Conservation (phyloP, 495 filamentous ascomycete genomes). For the Trichoderma orchidacearum region DNA sequence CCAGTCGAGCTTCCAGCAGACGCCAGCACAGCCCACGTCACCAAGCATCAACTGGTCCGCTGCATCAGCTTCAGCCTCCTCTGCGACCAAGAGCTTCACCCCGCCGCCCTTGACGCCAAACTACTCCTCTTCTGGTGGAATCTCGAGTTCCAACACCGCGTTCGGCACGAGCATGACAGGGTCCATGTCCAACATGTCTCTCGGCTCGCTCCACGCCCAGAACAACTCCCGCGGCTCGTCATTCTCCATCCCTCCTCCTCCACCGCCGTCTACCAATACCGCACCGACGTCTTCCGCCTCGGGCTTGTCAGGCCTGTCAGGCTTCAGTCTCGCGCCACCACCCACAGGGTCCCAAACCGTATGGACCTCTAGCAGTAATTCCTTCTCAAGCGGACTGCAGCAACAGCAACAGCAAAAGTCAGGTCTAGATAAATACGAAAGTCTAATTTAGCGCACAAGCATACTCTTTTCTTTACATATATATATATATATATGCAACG, state of each 20-base stretch:
- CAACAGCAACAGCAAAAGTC: slow-evolving; percentile 33
- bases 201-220: slow-evolving; percentile 11
- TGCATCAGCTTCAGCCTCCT: no score
- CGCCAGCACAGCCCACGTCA: slow-evolving; percentile 5
- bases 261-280: not conserved
- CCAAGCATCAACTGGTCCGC: slow-evolving; percentile 20
- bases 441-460: slow-evolving; percentile 43
- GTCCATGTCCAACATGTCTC: slow-evolving; percentile 16
- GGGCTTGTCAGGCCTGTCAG: slow-evolving; percentile 11
- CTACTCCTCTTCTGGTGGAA: slow-evolving; percentile 7
- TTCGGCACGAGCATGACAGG: slow-evolving; percentile 6
- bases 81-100: slow-evolving; percentile 20
- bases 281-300: not conserved
- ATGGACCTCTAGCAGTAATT: not conserved
- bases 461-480: not conserved
- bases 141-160: slow-evolving; percentile 9
- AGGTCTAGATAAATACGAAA: slow-evolving; percentile 71
- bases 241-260: slow-evolving; percentile 36
- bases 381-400: slow-evolving; percentile 10
- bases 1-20: not conserved
- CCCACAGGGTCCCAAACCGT: slow-evolving; percentile 9
- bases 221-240: slow-evolving; percentile 17
- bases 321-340: slow-evolving; percentile 28
- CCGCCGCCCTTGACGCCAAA: slow-evolving; percentile 9
- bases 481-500: not conserved